These are phyloP conservation scores for Brassica nigra DNA, from an alignment of 345 rosid genomes.

Conservation along the genomic window DNA sequence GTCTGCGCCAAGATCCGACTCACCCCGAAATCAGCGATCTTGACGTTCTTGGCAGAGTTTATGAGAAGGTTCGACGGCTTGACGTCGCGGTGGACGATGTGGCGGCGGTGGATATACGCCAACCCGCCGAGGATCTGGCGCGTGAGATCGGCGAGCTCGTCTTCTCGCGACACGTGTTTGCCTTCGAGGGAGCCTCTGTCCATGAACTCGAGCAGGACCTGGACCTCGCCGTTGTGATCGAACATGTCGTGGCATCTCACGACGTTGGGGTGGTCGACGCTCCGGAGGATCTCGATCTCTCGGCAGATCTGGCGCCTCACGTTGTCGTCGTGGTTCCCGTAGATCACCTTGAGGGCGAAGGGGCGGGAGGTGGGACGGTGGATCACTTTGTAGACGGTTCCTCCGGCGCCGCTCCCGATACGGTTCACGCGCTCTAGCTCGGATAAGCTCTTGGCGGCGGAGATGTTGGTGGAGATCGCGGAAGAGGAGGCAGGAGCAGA, in stretches of 20 bases:
- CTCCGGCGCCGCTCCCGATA: not conserved
- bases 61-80: not conserved
- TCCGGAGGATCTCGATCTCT: not conserved
- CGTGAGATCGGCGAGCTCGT: not conserved
- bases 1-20: not conserved
- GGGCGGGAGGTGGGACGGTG: not conserved
- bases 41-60: not conserved
- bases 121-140: not conserved
- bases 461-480: not conserved
- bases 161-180: not conserved
- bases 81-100: not conserved
- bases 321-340: not conserved
- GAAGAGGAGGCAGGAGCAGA: not conserved
- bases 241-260: not conserved
- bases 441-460: not conserved
- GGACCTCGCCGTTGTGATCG: not conserved
- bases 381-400: not conserved
- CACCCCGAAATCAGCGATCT: not conserved
- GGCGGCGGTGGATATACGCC: not conserved
- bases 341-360: not conserved
- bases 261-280: not conserved
- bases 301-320: not conserved
- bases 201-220: not conserved
- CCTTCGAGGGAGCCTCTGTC: not conserved
- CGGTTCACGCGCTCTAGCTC: constrained; percentile 3